Conservation (phyloP, 306 rosid species). For the Nissolia schottii region DNA sequence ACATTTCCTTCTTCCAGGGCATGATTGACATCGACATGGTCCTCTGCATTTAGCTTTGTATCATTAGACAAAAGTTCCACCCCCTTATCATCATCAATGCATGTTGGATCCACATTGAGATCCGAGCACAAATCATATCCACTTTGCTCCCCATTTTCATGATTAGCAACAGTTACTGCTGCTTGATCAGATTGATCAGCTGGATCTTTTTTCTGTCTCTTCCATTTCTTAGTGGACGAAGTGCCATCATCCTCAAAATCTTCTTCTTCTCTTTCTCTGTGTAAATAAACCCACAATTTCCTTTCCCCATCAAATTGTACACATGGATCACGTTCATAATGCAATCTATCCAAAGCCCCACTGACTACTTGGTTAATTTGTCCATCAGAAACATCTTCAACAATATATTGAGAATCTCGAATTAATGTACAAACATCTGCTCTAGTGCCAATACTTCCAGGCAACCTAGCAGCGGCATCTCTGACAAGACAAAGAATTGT, state of each 20-base stretch:
- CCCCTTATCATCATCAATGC: constrained; percentile 64
- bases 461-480: constrained; percentile 98
- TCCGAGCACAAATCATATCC: constrained; percentile 82
- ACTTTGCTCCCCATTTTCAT: constrained; percentile 58
- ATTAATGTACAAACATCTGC: constrained; percentile 98
- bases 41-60: constrained; percentile 46
- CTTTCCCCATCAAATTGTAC: constrained; percentile 97
- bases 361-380: constrained; percentile 98
- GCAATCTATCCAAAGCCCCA: constrained; percentile 98
- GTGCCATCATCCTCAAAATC: constrained; percentile 99
- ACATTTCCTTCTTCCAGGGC: constrained; percentile 56
- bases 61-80: constrained; percentile 49
- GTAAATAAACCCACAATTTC: constrained; percentile 96
- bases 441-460: constrained; percentile 98
- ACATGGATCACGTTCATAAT: constrained; percentile 99
- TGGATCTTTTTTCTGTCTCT: constrained; percentile 91
- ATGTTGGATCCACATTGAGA: constrained; percentile 78
- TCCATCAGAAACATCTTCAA: constrained; percentile 96
- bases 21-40: constrained; percentile 42
- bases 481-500: constrained; percentile 98
- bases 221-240: constrained; percentile 99
- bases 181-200: constrained; percentile 82
- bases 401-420: constrained; percentile 96
- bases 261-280: constrained; percentile 98
- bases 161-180: constrained; percentile 66